Conservation (phyloP, 2,329 filamentous ascomycete genomes). For the Aspergillus phoenicis region DNA sequence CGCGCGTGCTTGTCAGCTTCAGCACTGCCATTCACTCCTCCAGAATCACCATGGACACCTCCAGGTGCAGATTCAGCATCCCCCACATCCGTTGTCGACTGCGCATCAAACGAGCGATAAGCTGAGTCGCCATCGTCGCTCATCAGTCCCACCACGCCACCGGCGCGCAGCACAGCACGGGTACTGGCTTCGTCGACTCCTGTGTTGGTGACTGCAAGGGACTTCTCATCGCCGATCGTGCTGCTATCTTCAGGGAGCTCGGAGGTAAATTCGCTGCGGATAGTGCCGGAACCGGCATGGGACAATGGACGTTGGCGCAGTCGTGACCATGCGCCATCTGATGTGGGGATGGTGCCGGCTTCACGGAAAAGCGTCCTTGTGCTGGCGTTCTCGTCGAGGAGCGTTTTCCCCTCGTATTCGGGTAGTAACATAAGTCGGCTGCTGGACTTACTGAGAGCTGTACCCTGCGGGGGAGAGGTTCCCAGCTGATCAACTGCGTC, state of each 20-base stretch:
- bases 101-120: constrained; percentile 29
- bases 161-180: constrained; percentile 32
- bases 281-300: constrained; percentile 28
- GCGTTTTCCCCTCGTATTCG: constrained; percentile 29
- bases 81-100: constrained; percentile 16
- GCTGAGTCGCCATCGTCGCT: constrained; percentile 19
- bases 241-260: constrained; percentile 31
- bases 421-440: constrained; percentile 34
- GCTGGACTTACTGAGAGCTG: constrained; percentile 18
- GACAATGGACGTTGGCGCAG: constrained; percentile 27
- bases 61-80: constrained; percentile 13
- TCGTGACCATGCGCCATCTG: constrained; percentile 25
- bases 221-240: constrained; percentile 32
- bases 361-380: constrained; percentile 37
- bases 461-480: too few species aligned
- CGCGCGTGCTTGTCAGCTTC: constrained; percentile 8
- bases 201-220: constrained; percentile 20
- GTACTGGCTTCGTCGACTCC: constrained; percentile 33
- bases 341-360: constrained; percentile 27
- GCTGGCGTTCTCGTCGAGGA: constrained; percentile 36
- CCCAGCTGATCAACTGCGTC: not conserved
- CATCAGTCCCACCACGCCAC: constrained; percentile 30
- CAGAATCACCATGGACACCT: not conserved
- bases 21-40: not conserved
- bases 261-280: constrained; percentile 34